Percentiles rank a stretch among this genome's conserved stretches.
Evolutionary conservation across 495 filamentous ascomycete species (phyloP).

Genomic region (Articulospora tetracladia): DNA sequence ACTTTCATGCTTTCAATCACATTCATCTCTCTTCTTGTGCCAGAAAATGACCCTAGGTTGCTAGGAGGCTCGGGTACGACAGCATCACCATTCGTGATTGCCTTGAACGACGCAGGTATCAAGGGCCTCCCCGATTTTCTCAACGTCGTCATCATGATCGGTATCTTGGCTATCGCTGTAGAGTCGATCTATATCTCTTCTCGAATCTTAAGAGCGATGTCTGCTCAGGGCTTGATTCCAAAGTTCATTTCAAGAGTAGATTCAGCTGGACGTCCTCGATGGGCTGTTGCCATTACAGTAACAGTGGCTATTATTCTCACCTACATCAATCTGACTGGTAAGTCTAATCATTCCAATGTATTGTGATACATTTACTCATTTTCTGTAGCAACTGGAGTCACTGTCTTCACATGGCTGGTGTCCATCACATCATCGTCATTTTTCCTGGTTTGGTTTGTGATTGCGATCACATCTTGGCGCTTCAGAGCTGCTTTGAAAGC

Average conservation of each 20-base stretch:
- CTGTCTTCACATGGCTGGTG: constrained; percentile 6
- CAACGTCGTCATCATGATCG: constrained; percentile 66
- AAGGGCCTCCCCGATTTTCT: constrained; percentile 63
- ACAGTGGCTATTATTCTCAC: not conserved
- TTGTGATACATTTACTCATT: not conserved
- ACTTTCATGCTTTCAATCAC: constrained; percentile 50
- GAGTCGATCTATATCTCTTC: constrained; percentile 30
- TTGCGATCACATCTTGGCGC: not conserved
- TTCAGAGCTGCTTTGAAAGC: not conserved
- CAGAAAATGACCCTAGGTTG: constrained; percentile 48
- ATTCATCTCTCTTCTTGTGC: constrained; percentile 64
- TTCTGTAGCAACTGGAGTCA: not conserved
- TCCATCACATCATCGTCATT: not conserved
- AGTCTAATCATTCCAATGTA: not conserved
- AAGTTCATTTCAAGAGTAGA: constrained; percentile 2
- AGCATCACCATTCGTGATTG: constrained; percentile 61
- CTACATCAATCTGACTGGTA: not conserved
- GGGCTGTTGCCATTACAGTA: not conserved
- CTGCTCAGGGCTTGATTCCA: not conserved
- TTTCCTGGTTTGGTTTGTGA: not conserved
- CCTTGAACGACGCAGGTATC: constrained; percentile 57
- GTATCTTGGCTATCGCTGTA: constrained; percentile 64
- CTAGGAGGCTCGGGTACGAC: constrained; percentile 54
- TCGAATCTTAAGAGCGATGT: not conserved
- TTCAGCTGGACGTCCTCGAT: not conserved